phyloP scores from a whole-genome alignment of 23 red algal species.

The Agarophyton chilense region DNA sequence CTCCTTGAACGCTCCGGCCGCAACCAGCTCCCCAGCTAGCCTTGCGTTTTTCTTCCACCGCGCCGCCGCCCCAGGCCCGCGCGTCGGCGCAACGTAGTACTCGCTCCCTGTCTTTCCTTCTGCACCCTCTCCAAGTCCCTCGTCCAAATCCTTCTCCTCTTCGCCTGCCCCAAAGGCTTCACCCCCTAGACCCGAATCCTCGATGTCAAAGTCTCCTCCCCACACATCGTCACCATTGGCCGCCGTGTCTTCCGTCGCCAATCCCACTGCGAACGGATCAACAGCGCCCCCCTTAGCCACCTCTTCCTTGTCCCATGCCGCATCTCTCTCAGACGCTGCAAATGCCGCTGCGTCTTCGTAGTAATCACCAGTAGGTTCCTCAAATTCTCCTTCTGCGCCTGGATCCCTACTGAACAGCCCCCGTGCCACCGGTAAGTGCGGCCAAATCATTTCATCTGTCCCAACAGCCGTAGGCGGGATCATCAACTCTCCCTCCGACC shows the following conservation, averaged over 20 bases:
- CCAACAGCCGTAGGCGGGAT: constrained; percentile 70
- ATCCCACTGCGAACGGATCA: constrained; percentile 83
- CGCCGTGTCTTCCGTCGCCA: constrained; percentile 45
- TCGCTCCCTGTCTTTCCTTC: constrained; percentile 21
- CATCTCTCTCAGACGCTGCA: constrained; percentile 77
- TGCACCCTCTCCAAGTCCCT: background rate
- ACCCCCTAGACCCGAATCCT: constrained; percentile 26
- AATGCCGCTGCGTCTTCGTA: constrained; percentile 95
- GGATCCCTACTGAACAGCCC: constrained; percentile 83
- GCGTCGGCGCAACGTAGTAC: constrained; percentile 82
- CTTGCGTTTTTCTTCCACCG: constrained; percentile 62
- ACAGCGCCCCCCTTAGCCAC: constrained; percentile 35
- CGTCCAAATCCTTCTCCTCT: constrained; percentile 55
- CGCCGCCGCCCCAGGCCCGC: constrained; percentile 34
- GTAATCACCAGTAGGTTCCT: constrained; percentile 86
- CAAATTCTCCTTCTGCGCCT: constrained; percentile 78
- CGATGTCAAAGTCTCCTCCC: constrained; percentile 87
- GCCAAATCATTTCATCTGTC: constrained; percentile 72
- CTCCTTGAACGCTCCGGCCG: constrained; percentile 85
- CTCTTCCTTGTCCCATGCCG: constrained; percentile 58
- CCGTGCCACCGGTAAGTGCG: constrained; percentile 69
- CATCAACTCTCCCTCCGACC: constrained; percentile 48
- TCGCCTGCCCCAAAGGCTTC: constrained; percentile 18
- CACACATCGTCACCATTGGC: constrained; percentile 67
- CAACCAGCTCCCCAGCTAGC: constrained; percentile 84